Evolutionary conservation across 805 yeast genomes (phyloP), one percentile per base, ranked within the genome.

Genomic region (Candida quercuum): DNA sequence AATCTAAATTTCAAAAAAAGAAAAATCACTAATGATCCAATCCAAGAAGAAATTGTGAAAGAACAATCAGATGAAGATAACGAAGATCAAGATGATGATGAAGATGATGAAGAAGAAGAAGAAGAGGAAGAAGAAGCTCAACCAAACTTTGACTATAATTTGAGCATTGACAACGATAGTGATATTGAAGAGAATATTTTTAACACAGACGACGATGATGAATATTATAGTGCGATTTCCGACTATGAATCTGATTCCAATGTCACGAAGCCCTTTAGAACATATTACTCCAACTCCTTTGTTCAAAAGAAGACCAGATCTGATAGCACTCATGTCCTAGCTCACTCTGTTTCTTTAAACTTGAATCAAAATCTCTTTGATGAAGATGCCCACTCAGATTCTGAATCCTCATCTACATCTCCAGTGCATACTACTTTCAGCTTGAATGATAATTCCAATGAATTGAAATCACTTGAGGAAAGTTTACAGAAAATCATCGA

Each of bases 181-280:
- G 31, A 30, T 27, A 34, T 11, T 13, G 47, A 53, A 5, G 58
- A 50, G 9, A 40, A 49, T 26, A 35, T 52, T 20, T 52, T 53
- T 47, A 50, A 49, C 35, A 47, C 51, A 11, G 55, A 48, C n/a
- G 56, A 53, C n/a, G 56, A 53, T 18, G 52, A 48, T 24, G 58
- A 51, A 14, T 49, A 52, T 36, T 46, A 45, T 33, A 44, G 50
- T 32, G 56, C 57, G 13, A 27, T 49, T 25, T 52, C 56, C 21
- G 56, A 51, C 34, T 47, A 51, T 39, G 56, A 51, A 32, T 39
- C 45, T 14, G 43, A 46, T 19, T 21, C 34, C n/a, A 36, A 39
- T 23, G 27, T 35, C 20, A 42, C 36, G 32, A 35, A n/a, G n/a
- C n/a, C n/a, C n/a, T n/a, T n/a, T n/a, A n/a, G n/a, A n/a, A n/a